Evolutionary conservation across 345 rosid species (phyloP).

Genomic region (Sonneratia caseolaris): DNA sequence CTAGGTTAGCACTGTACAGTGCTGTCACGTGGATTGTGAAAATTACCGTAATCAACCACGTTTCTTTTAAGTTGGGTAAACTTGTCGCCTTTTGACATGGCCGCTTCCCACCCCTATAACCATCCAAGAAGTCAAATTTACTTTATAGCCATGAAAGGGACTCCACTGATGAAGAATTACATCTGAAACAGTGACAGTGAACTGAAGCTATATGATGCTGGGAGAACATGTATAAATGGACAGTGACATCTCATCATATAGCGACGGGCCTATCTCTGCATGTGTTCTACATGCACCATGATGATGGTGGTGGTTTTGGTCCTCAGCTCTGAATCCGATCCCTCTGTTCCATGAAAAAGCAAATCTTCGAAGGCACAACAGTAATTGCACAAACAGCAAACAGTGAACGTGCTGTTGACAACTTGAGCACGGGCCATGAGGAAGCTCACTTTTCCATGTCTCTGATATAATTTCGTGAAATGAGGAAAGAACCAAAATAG

Average conservation of each 20-base stretch:
- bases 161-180: neutral
- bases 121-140: neutral
- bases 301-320: neutral
- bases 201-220: conserved; percentile 2
- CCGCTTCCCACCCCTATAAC: neutral
- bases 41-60: no score
- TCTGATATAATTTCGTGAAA: neutral
- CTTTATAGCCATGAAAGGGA: neutral
- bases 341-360: neutral
- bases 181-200: conserved; percentile 3
- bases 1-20: no score
- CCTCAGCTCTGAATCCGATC: neutral
- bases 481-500: neutral
- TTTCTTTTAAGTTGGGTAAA: no score
- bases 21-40: no score
- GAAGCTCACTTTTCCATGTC: conserved; percentile 5
- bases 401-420: conserved; percentile 15
- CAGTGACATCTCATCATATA: conserved; percentile 1
- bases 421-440: conserved; percentile 6
- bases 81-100: neutral
- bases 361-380: neutral
- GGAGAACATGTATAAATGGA: neutral
- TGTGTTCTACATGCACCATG: neutral
- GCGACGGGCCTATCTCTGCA: conserved; percentile 13
- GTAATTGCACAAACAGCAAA: neutral